Percentiles rank a stretch among this genome's conserved stretches.
These are phyloP conservation scores for Raphidocelis subcapitata DNA, from an alignment of 139 green algal species.

Conservation along the genomic window DNA sequence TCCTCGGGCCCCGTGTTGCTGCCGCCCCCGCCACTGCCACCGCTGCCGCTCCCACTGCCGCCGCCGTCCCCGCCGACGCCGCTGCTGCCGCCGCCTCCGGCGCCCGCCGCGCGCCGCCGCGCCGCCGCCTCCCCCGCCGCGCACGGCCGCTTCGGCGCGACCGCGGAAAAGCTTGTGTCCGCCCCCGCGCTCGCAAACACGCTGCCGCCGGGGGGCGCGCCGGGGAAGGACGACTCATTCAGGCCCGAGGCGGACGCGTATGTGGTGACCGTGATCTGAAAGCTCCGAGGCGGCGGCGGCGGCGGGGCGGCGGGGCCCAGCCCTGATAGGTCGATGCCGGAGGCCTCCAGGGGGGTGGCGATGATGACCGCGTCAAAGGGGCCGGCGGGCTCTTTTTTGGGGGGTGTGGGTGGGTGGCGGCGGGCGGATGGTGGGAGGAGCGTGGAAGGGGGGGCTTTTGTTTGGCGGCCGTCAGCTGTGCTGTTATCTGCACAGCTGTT, in stretches of 20 bases:
- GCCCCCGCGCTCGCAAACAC: constrained; percentile 51
- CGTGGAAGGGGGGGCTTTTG: neutral
- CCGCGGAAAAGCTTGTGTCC: constrained; percentile 36
- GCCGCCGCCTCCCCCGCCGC: neutral
- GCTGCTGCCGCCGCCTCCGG: constrained; percentile 1
- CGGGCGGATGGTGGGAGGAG: neutral
- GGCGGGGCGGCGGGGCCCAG: neutral
- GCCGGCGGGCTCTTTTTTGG: neutral
- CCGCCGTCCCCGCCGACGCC: neutral
- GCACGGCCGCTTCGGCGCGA: constrained; percentile 13
- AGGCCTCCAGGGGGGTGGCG: constrained; percentile 39
- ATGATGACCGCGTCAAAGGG: constrained; percentile 55
- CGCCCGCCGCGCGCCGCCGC: too few relatives aligned
- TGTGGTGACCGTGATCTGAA: constrained; percentile 51
- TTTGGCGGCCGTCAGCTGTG: neutral
- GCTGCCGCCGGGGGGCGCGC: neutral
- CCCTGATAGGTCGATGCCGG: constrained; percentile 18
- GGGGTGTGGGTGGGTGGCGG: neutral
- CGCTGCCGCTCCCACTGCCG: constrained; percentile 5
- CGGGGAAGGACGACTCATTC: constrained; percentile 45
- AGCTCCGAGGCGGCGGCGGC: constrained; percentile 26
- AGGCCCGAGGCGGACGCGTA: constrained; percentile 47
- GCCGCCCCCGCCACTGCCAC: neutral
- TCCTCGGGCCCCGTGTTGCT: neutral
- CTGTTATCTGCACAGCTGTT: constrained; percentile 8